These are phyloP conservation scores for Aspergillus hancockii DNA, from an alignment of 495 filamentous ascomycete genomes.

Conservation along the genomic window DNA sequence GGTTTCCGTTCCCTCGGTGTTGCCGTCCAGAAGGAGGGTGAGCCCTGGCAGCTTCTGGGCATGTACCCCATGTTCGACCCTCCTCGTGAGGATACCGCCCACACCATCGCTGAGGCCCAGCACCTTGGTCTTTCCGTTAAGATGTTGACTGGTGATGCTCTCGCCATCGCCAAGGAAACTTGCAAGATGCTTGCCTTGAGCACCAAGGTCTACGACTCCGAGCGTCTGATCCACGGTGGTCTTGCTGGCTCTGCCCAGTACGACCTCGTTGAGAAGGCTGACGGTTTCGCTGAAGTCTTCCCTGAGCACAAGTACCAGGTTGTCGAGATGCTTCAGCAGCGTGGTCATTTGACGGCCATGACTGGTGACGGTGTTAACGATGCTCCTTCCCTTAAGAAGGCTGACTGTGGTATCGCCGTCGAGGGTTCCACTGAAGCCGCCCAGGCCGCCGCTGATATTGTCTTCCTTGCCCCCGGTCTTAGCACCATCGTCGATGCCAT, in stretches of 20 bases:
- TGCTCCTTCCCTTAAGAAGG: slow-evolving; percentile 72
- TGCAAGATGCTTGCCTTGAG: slow-evolving; percentile 78
- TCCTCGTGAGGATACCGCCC: slow-evolving; percentile 74
- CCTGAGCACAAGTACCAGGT: slow-evolving; percentile 80
- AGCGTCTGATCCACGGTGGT: slow-evolving; percentile 73
- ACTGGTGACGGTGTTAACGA: slow-evolving; percentile 78
- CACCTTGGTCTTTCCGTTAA: slow-evolving; percentile 74
- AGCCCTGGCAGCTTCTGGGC: slow-evolving; percentile 68
- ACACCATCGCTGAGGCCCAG: slow-evolving; percentile 76
- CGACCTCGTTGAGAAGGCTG: slow-evolving; percentile 73
- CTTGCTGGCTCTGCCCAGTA: slow-evolving; percentile 71
- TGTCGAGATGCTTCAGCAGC: slow-evolving; percentile 74
- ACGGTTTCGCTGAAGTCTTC: slow-evolving; percentile 77
- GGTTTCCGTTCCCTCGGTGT: slow-evolving; percentile 83
- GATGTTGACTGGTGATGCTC: slow-evolving; percentile 80
- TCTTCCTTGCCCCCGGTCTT: slow-evolving; percentile 78
- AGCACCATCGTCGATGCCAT: slow-evolving; percentile 75
- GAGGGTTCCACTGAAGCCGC: slow-evolving; percentile 76
- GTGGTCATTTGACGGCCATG: slow-evolving; percentile 75
- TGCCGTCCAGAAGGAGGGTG: slow-evolving; percentile 66
- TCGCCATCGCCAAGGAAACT: slow-evolving; percentile 78
- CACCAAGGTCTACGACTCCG: slow-evolving; percentile 78
- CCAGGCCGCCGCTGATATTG: slow-evolving; percentile 76
- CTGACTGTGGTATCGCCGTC: slow-evolving; percentile 76
- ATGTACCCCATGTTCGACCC: slow-evolving; percentile 81